Base-by-base conservation (phyloP, 257 asterid genomes). In the Solanum boliviense region DNA sequence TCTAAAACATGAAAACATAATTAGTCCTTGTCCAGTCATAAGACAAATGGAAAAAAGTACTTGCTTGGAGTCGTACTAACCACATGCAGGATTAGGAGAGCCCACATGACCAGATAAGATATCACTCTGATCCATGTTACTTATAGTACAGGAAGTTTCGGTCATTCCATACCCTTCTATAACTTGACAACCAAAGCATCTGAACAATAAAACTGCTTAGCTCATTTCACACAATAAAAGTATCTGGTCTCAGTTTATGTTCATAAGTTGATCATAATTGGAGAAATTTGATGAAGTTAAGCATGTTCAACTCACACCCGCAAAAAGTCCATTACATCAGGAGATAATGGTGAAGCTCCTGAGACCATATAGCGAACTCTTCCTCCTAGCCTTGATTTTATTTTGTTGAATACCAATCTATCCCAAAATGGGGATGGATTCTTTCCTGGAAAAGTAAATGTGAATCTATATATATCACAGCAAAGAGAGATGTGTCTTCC, bases 311-410 rank as follows among this genome's bases (percentile, higher is more conserved):
- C 98, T 94, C 93, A 96, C 99, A 95, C 98, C 93, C 94, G 92
- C 87, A 96, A 90, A 89, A 95, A 95, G 90, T 96, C 99, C 98
- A 96, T 89, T 75, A 96, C 95, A 86, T 96, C 98, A 88, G 98
- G 98, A 87, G 99, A 96, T 93, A 96, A 90, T 39, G 99, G 98
- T 38, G 99, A 96, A 91, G 99, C 99, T 90, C 98, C 99, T 48
- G 98, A 94, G 88, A 94, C 89, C 98, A 95, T 88, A 93, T 92
- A 95, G 58, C 98, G 96, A 67, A 96, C 97, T 74, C 98, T 92
- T 34, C 99, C 98, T 85, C 98, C 99, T 86, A 96, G 97, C 87
- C 89, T 96, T 78, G 91, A 94, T 91, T 95, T 96, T 91, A 94
- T 96, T 92, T 96, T 96, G 89, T 94, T 96, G 91, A 96, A 96